Evolutionary conservation across 2,329 filamentous ascomycete species (phyloP), one percentile per base, ranked within the genome.

Genomic region (Pseudogymnoascus sp.): DNA sequence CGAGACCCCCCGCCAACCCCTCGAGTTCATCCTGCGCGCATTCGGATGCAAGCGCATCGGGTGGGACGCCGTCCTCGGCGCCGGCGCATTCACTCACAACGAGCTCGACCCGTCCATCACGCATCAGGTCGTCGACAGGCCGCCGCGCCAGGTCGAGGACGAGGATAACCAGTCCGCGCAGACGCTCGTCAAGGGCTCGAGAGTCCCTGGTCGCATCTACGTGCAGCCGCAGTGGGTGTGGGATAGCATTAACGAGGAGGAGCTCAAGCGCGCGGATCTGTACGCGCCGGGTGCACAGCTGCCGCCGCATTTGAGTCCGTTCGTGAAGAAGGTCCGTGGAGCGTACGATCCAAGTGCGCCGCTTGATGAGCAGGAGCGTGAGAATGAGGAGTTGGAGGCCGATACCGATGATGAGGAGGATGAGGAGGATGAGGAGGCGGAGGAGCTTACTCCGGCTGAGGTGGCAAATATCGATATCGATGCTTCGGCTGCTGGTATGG

Each of bases 181-280:
- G 74, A 84, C 82, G 74, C 77, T 86, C 63, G 80, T 75, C 25
- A 76, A 76, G 65, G 89, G 90, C 72, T 86, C 86, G 68, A 86
- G 92, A 66, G 89, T 98, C 67, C 92, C 93, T n/a, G 93, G 93
- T 37, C 85, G 95, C 69, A 92, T 87, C 68, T 99, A 99, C 71
- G 79, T 99, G 64, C 95, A 99, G 79, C 95, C 95, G 19, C 95
- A 99, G 75, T 99, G 96, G 93, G 87, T 99, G 3, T 99, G 95
- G 95, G 95, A 99, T 74, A 93, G 90, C 72, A 80, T 96, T 75
- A 99, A 99, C 75, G 90, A 95, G 54, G 91, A 92, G 67, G 92
- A 93, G 76, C 80, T 99, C 64, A 87, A 97, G 75, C 84, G 90
- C 68, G 86, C 93, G 34, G 92, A 97, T 73, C 78, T 93, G 37